A percentile compares a stretch with the other conserved stretches of the same genome.
Conservation (phyloP, 495 filamentous ascomycete species). For the Aspergillus conjunctus region DNA sequence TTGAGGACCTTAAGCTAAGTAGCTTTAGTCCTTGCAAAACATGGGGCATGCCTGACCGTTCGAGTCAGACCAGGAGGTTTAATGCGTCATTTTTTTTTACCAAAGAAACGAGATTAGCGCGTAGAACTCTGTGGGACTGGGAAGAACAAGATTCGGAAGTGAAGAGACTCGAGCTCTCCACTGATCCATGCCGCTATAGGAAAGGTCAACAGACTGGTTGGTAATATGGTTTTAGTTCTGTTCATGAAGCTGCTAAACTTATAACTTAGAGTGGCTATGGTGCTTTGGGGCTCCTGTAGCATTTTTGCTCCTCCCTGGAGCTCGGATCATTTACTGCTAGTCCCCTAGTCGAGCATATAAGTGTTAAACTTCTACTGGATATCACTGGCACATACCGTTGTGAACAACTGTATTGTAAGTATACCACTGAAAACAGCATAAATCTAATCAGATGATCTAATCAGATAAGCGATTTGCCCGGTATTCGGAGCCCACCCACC, state of each 20-base stretch:
- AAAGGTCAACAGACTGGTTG: background rate
- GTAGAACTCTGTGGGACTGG: background rate
- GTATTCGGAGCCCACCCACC: constrained; percentile 21
- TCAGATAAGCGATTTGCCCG: constrained; percentile 26
- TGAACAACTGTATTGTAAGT: too few species aligned
- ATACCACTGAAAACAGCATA: constrained; percentile 8
- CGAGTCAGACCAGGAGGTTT: background rate
- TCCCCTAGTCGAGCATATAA: too few species aligned
- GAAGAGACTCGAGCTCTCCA: background rate
- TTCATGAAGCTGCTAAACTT: too few species aligned
- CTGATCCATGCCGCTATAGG: constrained; percentile 3
- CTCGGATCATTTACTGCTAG: too few species aligned
- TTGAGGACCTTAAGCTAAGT: background rate
- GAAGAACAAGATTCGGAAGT: background rate
- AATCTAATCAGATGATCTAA: constrained; percentile 33
- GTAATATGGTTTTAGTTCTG: too few species aligned
- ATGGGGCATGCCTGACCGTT: background rate
- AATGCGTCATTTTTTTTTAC: constrained; percentile 13
- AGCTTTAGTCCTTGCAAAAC: background rate
- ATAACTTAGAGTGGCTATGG: too few species aligned
- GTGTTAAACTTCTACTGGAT: too few species aligned
- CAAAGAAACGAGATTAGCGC: constrained; percentile 15
- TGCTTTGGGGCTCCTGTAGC: too few species aligned
- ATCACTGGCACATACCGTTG: too few species aligned
- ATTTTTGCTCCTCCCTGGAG: too few species aligned